These are phyloP conservation scores for Chaetothyriales sp. DNA, from an alignment of 2,329 filamentous ascomycete species.

Conservation along the genomic window DNA sequence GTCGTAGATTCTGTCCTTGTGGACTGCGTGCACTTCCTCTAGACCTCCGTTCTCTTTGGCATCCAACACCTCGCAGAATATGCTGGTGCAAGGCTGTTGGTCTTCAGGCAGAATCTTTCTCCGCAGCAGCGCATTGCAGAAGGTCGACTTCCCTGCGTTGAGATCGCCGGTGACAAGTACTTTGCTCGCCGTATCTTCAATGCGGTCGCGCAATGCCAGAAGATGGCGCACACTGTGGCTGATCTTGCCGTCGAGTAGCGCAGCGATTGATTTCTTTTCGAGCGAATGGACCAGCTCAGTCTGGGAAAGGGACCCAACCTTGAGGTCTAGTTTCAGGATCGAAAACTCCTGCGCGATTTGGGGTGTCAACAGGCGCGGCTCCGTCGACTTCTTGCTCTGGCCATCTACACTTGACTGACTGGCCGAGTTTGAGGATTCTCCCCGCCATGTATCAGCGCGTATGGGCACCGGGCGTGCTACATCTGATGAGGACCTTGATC, in stretches of 20 bases:
- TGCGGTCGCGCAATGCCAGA: conserved; percentile 70
- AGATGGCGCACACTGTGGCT: conserved; percentile 86
- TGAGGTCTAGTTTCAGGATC: conserved; percentile 83
- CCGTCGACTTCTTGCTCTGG: conserved; percentile 45
- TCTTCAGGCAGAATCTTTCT: conserved; percentile 90
- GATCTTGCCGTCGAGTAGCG: conserved; percentile 84
- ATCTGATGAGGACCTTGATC: conserved; percentile 14
- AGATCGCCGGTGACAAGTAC: conserved; percentile 90
- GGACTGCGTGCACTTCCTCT: conserved; percentile 91
- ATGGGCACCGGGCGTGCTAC: conserved; percentile 37
- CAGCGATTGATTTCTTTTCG: conserved; percentile 80
- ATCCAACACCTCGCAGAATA: conserved; percentile 95
- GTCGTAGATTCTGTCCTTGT: conserved; percentile 64
- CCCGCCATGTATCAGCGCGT: conserved; percentile 58
- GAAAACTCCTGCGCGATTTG: conserved; percentile 95
- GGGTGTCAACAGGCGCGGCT: conserved; percentile 74
- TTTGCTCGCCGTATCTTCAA: conserved; percentile 95
- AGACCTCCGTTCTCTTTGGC: conserved; percentile 76
- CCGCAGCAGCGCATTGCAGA: conserved; percentile 90
- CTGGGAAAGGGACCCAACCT: conserved; percentile 73
- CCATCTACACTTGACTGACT: conserved; percentile 60
- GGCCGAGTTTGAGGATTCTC: conserved; percentile 34
- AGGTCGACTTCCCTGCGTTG: conserved; percentile 96
- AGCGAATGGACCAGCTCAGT: conserved; percentile 85
- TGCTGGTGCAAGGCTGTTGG: conserved; percentile 93